Evolutionary conservation across 352 stramenopile species (phyloP).

Genomic region (Phytophthora syringae): DNA sequence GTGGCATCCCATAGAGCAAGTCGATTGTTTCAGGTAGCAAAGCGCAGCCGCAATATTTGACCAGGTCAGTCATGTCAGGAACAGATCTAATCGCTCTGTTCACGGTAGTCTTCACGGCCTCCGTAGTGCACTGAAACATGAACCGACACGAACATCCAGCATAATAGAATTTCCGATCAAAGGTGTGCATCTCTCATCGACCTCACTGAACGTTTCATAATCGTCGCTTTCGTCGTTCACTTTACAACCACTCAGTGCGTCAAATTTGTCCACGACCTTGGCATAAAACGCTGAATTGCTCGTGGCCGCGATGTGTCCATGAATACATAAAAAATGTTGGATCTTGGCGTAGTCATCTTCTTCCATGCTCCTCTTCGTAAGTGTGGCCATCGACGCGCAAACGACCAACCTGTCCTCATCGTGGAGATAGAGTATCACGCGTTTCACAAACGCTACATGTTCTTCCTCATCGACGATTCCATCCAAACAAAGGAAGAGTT

Average conservation of each 20-base stretch:
- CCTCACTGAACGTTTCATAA: constrained; percentile 17
- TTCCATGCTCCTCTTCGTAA: too few relatives aligned
- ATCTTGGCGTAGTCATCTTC: too few relatives aligned
- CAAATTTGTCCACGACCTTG: too few relatives aligned
- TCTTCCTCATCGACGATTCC: too few relatives aligned
- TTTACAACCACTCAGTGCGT: constrained; percentile 6
- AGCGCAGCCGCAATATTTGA: not conserved
- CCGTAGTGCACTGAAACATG: constrained; percentile 30
- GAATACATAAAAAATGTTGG: too few relatives aligned
- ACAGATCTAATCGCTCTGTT: not conserved
- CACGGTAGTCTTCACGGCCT: not conserved
- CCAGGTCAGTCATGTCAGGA: not conserved
- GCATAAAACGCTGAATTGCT: too few relatives aligned
- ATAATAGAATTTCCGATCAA: too few relatives aligned
- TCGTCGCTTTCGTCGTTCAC: constrained; percentile 13
- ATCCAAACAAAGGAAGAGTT: not conserved
- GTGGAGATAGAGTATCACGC: not conserved
- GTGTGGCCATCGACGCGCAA: not conserved
- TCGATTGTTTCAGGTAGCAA: too few relatives aligned
- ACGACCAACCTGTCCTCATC: not conserved
- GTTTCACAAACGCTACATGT: not conserved
- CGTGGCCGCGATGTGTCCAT: too few relatives aligned
- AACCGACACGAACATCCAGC: constrained; percentile 29
- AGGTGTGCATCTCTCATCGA: too few relatives aligned
- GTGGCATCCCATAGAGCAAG: too few relatives aligned